Evolutionary conservation across 2,329 filamentous ascomycete genomes (phyloP).

Genomic region (Thermothelomyces thermophilus): DNA sequence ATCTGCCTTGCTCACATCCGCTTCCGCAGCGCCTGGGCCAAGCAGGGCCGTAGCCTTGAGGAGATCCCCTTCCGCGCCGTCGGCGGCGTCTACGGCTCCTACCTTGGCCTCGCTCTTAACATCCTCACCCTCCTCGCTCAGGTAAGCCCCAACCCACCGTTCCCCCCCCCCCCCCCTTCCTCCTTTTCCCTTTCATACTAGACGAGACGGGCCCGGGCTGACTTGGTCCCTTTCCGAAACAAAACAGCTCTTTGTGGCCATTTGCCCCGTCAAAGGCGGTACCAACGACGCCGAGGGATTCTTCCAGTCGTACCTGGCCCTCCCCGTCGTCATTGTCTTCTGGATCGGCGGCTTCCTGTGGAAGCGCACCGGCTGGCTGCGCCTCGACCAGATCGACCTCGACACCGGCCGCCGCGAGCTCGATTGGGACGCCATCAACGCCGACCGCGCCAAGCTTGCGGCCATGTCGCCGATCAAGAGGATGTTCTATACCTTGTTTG

Average conservation of each 20-base stretch:
- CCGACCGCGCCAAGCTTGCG: slow-evolving; percentile 43
- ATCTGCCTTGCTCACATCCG: slow-evolving; percentile 61
- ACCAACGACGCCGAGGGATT: slow-evolving; percentile 40
- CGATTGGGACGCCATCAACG: slow-evolving; percentile 59
- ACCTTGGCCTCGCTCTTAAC: slow-evolving; percentile 52
- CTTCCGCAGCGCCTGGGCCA: slow-evolving; percentile 56
- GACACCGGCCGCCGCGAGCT: slow-evolving; percentile 59
- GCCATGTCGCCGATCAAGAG: slow-evolving; percentile 47
- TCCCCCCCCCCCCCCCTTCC: too few species aligned
- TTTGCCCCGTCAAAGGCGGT: slow-evolving; percentile 34
- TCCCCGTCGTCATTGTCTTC: slow-evolving; percentile 48
- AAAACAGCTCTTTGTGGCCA: slow-evolving; percentile 42
- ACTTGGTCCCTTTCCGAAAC: neutral
- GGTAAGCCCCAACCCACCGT: too few species aligned
- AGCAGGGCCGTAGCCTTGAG: slow-evolving; percentile 53
- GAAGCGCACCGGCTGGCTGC: slow-evolving; percentile 58
- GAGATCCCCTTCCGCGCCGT: slow-evolving; percentile 58
- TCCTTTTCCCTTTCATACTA: too few species aligned
- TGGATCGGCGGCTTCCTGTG: slow-evolving; percentile 53
- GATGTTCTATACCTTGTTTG: slow-evolving; percentile 32
- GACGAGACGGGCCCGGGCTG: too few species aligned
- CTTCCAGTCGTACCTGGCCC: slow-evolving; percentile 48
- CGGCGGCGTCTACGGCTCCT: slow-evolving; percentile 57
- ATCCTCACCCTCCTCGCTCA: slow-evolving; percentile 46
- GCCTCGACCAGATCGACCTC: slow-evolving; percentile 55